phyloP scores from a whole-genome alignment of 495 filamentous ascomycete genomes.

The Podospora fimiseda region DNA sequence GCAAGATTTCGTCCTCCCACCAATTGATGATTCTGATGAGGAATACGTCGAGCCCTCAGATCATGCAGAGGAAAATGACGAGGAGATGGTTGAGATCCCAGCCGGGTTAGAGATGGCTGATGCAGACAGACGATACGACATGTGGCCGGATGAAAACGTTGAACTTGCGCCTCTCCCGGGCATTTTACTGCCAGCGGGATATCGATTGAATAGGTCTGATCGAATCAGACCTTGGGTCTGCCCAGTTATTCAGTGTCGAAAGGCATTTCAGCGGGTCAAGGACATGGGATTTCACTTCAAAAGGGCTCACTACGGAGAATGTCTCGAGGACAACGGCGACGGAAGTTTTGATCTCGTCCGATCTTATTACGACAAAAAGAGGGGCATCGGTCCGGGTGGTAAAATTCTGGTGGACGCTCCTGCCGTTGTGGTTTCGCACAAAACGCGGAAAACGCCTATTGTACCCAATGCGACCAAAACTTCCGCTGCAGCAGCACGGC shows the following conservation, averaged over 20 bases:
- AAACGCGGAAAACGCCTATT: neutral
- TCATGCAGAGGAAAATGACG: neutral
- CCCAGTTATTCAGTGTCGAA: slow-evolving; percentile 20
- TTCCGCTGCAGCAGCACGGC: too few species aligned
- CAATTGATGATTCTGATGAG: too few species aligned
- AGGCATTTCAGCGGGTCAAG: slow-evolving; percentile 2
- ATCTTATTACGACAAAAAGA: slow-evolving; percentile 11
- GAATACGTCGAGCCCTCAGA: neutral
- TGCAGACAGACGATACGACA: slow-evolving; percentile 22
- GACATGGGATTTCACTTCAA: slow-evolving; percentile 24
- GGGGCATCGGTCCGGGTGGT: slow-evolving; percentile 6
- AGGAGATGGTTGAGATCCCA: too few species aligned
- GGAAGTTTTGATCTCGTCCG: slow-evolving; percentile 27
- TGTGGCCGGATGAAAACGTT: slow-evolving; percentile 21
- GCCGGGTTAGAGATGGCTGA: slow-evolving; percentile 16
- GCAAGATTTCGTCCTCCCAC: too few species aligned
- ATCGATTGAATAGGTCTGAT: slow-evolving; percentile 10
- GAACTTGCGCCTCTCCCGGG: slow-evolving; percentile 6
- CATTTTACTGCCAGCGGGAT: slow-evolving; percentile 22
- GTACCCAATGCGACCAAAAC: neutral
- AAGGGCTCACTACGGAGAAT: slow-evolving; percentile 18
- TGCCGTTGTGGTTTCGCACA: slow-evolving; percentile 13
- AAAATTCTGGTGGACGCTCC: slow-evolving; percentile 8
- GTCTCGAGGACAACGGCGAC: slow-evolving; percentile 34
- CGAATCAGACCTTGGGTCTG: slow-evolving; percentile 19